Base-by-base conservation (phyloP, 306 rosid species). In the Malus orientalis region DNA sequence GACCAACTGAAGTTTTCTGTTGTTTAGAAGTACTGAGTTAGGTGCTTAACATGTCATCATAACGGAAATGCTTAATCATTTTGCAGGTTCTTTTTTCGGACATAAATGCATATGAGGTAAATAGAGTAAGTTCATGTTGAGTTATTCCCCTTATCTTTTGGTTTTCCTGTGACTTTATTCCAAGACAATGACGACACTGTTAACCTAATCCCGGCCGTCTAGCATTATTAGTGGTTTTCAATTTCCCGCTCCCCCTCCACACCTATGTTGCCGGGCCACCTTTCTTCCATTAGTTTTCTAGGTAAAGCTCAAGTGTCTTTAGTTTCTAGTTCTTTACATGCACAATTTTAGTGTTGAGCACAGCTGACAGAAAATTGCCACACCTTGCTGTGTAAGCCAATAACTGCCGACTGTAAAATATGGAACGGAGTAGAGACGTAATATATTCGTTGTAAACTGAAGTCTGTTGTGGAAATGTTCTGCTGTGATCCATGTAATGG, bases 41-140 rank as follows among this genome's bases (percentile, higher is more conserved):
- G 51, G 70, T 67, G 45, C 8, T 75, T 30, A 45, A 7, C 18
- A 2, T 78, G 33, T 69, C 60, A 59, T 49, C 67, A 70, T 45
- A 80, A 66, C 22, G 40, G 44, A 20, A 76, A 67, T 32, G 36
- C 40, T 71, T 69, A 8, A 54, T 42, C 75, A 45, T 67, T 81
- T 79, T 84, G 79, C 97, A 95, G 99, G 99, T 95, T 71, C 86
- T 95, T 62, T 89, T 95, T 88, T 89, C 93, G 4, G 99, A 95
- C 80, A 64, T 92, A 33, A 95, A 84, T 80, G 97, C 99, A 65
- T 91, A 92, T 67, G 97, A 92, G 93, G 99, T 92, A 59, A 78
- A 88, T 67, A 44, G 32, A 76, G 5, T 45, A 3, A 32, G 22
- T 70, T 57, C 23, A 4, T 9, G 7, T 11, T 67, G 71, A 63